These are phyloP conservation scores for Porcisia hertigi DNA, from an alignment of 208 protist genomes.

Conservation along the genomic window DNA sequence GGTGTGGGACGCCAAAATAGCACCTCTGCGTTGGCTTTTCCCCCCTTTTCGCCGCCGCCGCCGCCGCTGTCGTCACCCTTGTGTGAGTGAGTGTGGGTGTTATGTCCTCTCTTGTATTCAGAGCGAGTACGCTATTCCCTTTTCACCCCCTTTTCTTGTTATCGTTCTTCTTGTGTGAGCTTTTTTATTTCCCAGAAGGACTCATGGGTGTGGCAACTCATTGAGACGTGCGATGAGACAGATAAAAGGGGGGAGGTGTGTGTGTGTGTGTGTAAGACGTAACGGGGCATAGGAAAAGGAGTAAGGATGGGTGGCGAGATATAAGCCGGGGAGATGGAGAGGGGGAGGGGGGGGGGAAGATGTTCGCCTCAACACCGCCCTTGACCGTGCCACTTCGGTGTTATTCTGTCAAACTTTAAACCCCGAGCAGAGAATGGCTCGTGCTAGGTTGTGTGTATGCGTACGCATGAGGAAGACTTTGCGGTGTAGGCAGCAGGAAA, in stretches of 20 bases:
- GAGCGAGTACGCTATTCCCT: neutral
- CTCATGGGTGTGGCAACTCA: too few relatives aligned
- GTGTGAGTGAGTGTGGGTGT: conserved; percentile 15
- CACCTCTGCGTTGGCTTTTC: neutral
- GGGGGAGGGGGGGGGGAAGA: neutral
- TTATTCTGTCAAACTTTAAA: neutral
- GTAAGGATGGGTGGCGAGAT: neutral
- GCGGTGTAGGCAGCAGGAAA: neutral
- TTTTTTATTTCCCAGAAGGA: too few relatives aligned
- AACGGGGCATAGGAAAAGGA: too few relatives aligned
- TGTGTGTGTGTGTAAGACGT: neutral
- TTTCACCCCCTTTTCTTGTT: too few relatives aligned
- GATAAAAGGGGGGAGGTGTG: too few relatives aligned
- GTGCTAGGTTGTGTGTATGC: neutral
- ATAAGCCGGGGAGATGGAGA: neutral
- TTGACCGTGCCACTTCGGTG: neutral
- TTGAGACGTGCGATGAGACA: too few relatives aligned
- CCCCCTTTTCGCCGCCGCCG: too few relatives aligned
- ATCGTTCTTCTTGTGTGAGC: too few relatives aligned
- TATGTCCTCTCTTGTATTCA: neutral
- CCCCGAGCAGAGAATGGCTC: neutral
- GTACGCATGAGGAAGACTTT: neutral
- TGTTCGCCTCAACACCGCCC: neutral
- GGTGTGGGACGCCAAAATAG: neutral
- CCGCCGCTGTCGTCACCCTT: too few relatives aligned